Conservation (phyloP, 768 basidiomycete genomes). For the Lyophyllum decastes region DNA sequence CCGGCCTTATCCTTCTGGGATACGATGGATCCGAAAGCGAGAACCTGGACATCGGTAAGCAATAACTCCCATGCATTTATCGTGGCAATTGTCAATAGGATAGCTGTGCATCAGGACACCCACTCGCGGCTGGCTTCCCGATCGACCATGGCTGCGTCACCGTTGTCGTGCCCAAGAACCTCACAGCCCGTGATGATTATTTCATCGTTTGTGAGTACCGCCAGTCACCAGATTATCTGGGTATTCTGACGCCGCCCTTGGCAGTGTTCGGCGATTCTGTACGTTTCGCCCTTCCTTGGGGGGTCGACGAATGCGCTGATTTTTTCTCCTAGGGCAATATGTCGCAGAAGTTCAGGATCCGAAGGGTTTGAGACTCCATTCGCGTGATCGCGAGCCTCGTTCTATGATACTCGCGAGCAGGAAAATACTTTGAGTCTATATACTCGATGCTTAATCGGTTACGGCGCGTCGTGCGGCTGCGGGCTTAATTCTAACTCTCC, state of each 20-base stretch:
- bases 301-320: background rate
- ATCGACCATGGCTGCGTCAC: slow-evolving; percentile 16
- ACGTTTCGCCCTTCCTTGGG: background rate
- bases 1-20: slow-evolving; percentile 45
- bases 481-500: background rate
- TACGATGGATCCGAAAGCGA: slow-evolving; percentile 35
- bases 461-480: background rate
- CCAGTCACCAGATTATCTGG: background rate
- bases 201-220: slow-evolving; percentile 27
- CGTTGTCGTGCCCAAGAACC: slow-evolving; percentile 15
- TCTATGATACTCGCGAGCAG: background rate
- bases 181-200: slow-evolving; percentile 22
- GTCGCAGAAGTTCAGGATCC: slow-evolving; percentile 26
- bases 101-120: slow-evolving; percentile 18
- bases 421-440: background rate
- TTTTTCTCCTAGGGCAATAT: slow-evolving; percentile 23
- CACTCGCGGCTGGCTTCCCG: slow-evolving; percentile 27
- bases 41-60: slow-evolving; percentile 48
- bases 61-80: background rate
- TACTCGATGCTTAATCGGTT: background rate
- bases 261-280: slow-evolving; percentile 34
- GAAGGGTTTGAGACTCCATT: background rate
- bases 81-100: background rate
- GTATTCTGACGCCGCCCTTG: background rate
- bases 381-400: background rate